Base-by-base conservation (phyloP, 2,329 filamentous ascomycete species). In the Colletotrichum aenigma region DNA sequence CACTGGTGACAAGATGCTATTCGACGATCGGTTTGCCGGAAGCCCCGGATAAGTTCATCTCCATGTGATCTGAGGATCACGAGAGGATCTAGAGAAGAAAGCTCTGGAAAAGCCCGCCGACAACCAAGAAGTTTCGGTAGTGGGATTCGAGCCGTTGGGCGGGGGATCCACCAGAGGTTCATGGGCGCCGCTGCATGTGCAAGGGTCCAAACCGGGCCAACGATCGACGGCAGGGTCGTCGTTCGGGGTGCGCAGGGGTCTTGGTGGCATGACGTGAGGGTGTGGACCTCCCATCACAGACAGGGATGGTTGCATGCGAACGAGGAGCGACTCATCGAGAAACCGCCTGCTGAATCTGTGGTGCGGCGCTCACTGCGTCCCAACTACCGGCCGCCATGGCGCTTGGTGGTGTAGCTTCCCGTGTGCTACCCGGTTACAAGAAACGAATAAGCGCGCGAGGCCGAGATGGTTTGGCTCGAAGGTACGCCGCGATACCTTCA, bases 201-300 rank as follows among this genome's bases (percentile, higher is more conserved):
- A 70, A 58, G 71, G 71, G 30, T 70, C 38, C 65, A 24, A 64
- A 43, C 56, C 66, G 48, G 72, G 61, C 15, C 67, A 71, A 52
- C 58, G 71, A 75, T 75, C 72, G 61, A 66, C 72, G 52, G 55
- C 72, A 66, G 61, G 72, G 36, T 70, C 66, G 65, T 34, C 71
- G 58, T 52, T 52, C n/a, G 43, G 43, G 43, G 43, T n/a, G 60
- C 67, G 60, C 60, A 66, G 60, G 58, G 56, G 66, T 65, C 10
- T 4, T 32, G 34, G 68, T 75, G 68, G 30, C 55, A 75, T 71
- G 72, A 71, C 55, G 30, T n/a, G 32, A 43, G 32, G 34, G 21
- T 64, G 61, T 64, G 61, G 32, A 38, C 32, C 61, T 21, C 61
- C 61, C 24, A 64, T 64, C 34, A 38, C 24, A 30, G 34, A 28